These are phyloP conservation scores for Phytophthora vignae DNA, from an alignment of 352 stramenopile species.

Conservation along the genomic window DNA sequence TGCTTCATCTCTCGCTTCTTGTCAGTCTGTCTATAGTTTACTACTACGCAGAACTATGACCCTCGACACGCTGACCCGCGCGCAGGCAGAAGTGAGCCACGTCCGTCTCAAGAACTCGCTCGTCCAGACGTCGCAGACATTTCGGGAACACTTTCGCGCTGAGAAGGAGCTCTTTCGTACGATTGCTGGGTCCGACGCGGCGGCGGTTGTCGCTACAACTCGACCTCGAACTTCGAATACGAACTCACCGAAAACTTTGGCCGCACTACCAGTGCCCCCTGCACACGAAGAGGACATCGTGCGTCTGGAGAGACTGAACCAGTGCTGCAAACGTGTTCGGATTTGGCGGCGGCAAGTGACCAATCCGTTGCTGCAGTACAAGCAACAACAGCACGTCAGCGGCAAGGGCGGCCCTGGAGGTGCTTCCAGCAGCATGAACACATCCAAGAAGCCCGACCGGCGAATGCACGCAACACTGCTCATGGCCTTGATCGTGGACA, in stretches of 20 bases:
- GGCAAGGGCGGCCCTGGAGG: conserved; percentile 18
- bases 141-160: conserved; percentile 53
- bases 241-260: conserved; percentile 8
- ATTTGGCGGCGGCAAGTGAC: conserved; percentile 67
- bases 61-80: conserved; percentile 68
- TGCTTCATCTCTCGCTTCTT: conserved; percentile 5
- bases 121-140: conserved; percentile 49
- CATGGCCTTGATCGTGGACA: conserved; percentile 75
- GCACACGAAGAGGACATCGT: conserved; percentile 57
- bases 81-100: conserved; percentile 64
- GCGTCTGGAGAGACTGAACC: conserved; percentile 57
- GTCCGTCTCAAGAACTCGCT: conserved; percentile 69
- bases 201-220: neutral
- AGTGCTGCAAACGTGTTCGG: conserved; percentile 83
- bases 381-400: conserved; percentile 46
- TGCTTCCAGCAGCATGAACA: conserved; percentile 14
- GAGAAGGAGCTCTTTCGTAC: conserved; percentile 64
- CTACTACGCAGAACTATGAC: conserved; percentile 49
- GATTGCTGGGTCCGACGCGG: neutral
- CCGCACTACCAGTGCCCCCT: conserved; percentile 7
- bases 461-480: conserved; percentile 77
- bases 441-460: conserved; percentile 63
- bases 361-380: conserved; percentile 77
- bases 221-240: conserved; percentile 16
- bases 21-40: neutral